Conservation (phyloP, 345 rosid genomes). For the Bruguiera gymnorhiza region DNA sequence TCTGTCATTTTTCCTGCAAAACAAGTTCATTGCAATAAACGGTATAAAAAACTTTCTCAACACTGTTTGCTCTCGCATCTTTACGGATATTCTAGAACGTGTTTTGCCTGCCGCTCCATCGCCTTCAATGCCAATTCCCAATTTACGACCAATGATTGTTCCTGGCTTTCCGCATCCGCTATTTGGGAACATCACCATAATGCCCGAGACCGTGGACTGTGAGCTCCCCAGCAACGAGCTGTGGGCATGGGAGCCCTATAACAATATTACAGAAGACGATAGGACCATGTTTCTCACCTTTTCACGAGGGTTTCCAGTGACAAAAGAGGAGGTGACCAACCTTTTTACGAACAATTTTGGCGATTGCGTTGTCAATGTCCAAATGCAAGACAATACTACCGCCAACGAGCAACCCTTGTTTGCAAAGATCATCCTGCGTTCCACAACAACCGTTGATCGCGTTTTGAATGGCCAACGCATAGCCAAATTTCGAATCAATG, state of each 20-base stretch:
- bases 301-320: slow-evolving; percentile 46
- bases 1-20: slow-evolving; percentile 24
- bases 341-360: slow-evolving; percentile 29
- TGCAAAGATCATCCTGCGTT: slow-evolving; percentile 34
- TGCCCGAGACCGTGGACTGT: slow-evolving; percentile 19
- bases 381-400: slow-evolving; percentile 30
- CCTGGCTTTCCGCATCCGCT: slow-evolving; percentile 45
- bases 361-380: slow-evolving; percentile 27
- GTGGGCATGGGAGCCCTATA: slow-evolving; percentile 38
- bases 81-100: slow-evolving; percentile 34
- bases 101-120: slow-evolving; percentile 9
- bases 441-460: slow-evolving; percentile 30
- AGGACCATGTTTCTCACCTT: slow-evolving; percentile 46
- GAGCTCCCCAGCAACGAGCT: slow-evolving; percentile 23
- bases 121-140: not conserved
- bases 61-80: slow-evolving; percentile 30
- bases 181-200: slow-evolving; percentile 30
- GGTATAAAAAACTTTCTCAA: slow-evolving; percentile 40
- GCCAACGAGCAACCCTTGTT: slow-evolving; percentile 36
- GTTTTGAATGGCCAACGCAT: slow-evolving; percentile 30
- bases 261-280: slow-evolving; percentile 31
- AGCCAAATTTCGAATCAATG: slow-evolving; percentile 45
- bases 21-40: slow-evolving; percentile 32
- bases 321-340: slow-evolving; percentile 34
- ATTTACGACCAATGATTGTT: slow-evolving; percentile 14